Evolutionary conservation across 306 rosid species (phyloP), one percentile per base, ranked within the genome.

Genomic region (Dicorynia guianensis): DNA sequence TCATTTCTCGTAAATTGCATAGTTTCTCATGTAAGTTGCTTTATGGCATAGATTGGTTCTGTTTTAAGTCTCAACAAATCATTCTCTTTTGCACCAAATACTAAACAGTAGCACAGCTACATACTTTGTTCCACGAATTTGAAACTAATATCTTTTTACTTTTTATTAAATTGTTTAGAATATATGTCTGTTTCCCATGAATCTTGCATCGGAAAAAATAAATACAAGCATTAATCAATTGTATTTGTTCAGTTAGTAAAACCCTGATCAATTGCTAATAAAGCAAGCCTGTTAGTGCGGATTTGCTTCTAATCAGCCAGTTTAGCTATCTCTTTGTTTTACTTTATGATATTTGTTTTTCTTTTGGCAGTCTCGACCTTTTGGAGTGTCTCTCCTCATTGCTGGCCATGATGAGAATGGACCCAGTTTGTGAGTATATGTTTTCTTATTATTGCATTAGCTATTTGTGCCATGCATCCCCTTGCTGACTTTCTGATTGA

Each of bases 361-460:
- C 62, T 50, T 5, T 17, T 79, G 82, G 59, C 92, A 87, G 95
- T 89, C 95, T 77, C 92, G 95, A 69, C 95, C 95, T 13, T 89
- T 89, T 75, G 95, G 95, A 33, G 95, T 89, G 50, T 87, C 95
- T 79, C 91, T 89, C 69, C 91, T 89, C 38, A 89, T 89, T 83
- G 95, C 95, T 47, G 95, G 95, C 14, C 90, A 87, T 79, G 95
- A 89, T 60, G 95, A 89, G 85, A 81, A 85, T 57, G 95, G 95
- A 25, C 92, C 92, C 20, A 81, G 95, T 85, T 81, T 89, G 95
- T 89, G 75, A 87, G 95, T 89, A 38, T 56, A 34, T 9, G 25
- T 59, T 67, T 34, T 5, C 33, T 46, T 61, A 43, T 17, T 19
- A 3, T 68, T 20, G 8, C 42, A 36, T 11, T 66, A 42, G 42